Evolutionary conservation across 306 rosid species (phyloP).

Genomic region (Sphenostylis stenocarpa): DNA sequence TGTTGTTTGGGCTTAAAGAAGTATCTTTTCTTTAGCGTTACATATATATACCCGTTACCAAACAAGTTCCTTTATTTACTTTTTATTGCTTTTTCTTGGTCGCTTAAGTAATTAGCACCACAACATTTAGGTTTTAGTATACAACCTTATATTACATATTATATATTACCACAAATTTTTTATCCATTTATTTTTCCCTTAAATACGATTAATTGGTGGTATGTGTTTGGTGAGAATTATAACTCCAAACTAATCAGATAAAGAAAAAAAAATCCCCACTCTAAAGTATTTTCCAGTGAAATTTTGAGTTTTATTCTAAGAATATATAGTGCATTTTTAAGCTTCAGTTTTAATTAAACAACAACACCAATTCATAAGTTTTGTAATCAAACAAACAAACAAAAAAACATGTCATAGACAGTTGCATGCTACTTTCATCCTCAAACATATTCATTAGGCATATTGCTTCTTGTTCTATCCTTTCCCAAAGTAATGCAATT

Average conservation of each 20-base stretch:
- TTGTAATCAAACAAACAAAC: background rate
- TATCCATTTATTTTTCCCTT: background rate
- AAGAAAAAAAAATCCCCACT: no score
- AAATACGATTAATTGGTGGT: no score
- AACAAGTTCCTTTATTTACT: no score
- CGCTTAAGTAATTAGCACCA: background rate
- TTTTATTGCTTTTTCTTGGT: background rate
- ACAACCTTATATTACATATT: background rate
- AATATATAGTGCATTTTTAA: no score
- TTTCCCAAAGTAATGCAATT: background rate
- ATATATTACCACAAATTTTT: background rate
- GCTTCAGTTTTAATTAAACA: no score
- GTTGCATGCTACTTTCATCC: conserved; percentile 2
- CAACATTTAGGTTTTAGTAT: background rate
- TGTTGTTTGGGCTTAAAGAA: no score
- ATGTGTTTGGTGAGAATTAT: conserved; percentile 33
- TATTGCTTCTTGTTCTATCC: conserved; percentile 13
- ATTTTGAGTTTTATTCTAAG: no score
- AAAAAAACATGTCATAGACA: background rate
- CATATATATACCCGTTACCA: conserved; percentile 33
- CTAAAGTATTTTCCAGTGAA: no score
- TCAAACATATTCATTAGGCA: background rate
- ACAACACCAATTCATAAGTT: no score
- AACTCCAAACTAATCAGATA: background rate
- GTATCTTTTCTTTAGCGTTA: no score